Conservation (phyloP, 148 eudicot genomes). For the Nyssa sinensis region DNA sequence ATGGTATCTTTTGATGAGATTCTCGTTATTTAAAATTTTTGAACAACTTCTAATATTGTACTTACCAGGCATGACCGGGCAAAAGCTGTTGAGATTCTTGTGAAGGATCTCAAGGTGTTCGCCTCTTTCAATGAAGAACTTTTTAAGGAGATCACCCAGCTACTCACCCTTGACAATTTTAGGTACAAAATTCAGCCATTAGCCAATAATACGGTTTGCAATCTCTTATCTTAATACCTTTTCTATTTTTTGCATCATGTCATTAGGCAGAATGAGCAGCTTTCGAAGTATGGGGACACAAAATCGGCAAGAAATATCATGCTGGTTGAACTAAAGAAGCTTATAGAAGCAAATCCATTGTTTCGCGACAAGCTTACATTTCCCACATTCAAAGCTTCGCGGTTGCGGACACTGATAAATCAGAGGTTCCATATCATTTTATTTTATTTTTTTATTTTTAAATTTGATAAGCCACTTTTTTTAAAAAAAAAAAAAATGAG, state of each 20-base stretch:
- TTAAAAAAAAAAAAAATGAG: too few species aligned
- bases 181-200: conserved; percentile 27
- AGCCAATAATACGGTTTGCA: not conserved
- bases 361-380: conserved; percentile 56
- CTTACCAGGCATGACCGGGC: conserved; percentile 44
- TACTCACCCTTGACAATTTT: conserved; percentile 59
- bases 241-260: not conserved
- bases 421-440: conserved; percentile 34
- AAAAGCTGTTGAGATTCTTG: conserved; percentile 56
- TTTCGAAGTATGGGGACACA: conserved; percentile 60
- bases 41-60: not conserved
- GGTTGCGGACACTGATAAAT: conserved; percentile 54
- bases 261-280: conserved; percentile 60
- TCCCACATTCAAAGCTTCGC: conserved; percentile 53
- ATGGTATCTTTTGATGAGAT: not conserved
- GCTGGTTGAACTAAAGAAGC: conserved; percentile 59
- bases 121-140: conserved; percentile 59
- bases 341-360: conserved; percentile 61
- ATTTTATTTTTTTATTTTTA: not conserved
- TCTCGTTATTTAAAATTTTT: not conserved
- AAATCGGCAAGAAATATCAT: conserved; percentile 59
- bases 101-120: conserved; percentile 57
- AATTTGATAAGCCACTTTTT: too few species aligned
- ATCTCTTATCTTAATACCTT: not conserved
- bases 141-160: conserved; percentile 60